phyloP scores from a whole-genome alignment of 257 asterid species.

The Gardenia jasminoides region DNA sequence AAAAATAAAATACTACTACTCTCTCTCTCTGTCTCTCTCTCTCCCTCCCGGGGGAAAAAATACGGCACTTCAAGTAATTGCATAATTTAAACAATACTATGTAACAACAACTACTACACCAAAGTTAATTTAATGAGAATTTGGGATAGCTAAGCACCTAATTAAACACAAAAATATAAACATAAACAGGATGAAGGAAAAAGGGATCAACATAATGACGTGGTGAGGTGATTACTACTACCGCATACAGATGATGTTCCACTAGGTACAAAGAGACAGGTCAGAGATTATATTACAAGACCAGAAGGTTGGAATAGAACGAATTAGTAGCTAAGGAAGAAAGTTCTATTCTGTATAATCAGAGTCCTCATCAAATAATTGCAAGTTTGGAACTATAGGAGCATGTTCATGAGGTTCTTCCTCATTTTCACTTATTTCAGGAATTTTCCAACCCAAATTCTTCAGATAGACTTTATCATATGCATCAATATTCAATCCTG shows the following conservation, averaged over 20 bases:
- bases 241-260: no score
- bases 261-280: background rate
- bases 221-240: background rate
- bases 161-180: background rate
- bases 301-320: background rate
- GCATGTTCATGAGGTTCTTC: conserved; percentile 35
- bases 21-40: no score
- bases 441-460: conserved; percentile 60
- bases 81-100: no score
- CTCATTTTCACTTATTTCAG: conserved; percentile 29
- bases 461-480: conserved; percentile 52
- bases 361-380: conserved; percentile 55
- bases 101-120: no score
- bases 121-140: no score
- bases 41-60: no score
- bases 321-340: background rate
- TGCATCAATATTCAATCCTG: conserved; percentile 68
- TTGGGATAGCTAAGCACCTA: no score
- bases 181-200: no score
- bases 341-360: conserved; percentile 30
- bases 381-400: conserved; percentile 45
- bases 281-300: background rate
- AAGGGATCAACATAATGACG: background rate
- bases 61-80: no score
- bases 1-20: no score